Conservation (phyloP, 208 protist genomes). For the Borovskyia barvae region DNA sequence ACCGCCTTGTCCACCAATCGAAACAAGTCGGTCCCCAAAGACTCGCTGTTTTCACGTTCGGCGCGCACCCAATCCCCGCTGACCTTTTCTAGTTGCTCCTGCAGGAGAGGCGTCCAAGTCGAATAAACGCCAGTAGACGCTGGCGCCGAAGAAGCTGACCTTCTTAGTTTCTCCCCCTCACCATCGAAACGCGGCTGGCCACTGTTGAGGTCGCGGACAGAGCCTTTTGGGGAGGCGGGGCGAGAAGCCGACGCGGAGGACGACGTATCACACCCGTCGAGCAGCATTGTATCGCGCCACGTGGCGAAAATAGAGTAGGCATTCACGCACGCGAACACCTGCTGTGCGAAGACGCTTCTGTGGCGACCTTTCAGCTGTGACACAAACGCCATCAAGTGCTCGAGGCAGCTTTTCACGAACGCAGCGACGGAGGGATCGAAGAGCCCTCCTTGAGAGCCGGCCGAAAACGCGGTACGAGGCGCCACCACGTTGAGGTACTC, state of each 20-base stretch:
- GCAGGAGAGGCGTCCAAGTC: constrained; percentile 23
- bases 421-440: constrained; percentile 38
- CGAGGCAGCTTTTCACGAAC: constrained; percentile 31
- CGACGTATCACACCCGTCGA: neutral
- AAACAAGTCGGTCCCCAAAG: constrained; percentile 30
- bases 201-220: neutral
- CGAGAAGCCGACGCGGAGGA: neutral
- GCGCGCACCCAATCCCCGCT: constrained; percentile 36
- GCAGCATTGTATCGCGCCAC: constrained; percentile 34
- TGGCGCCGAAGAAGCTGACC: neutral
- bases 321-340: constrained; percentile 62
- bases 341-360: constrained; percentile 41
- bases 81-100: constrained; percentile 30
- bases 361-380: constrained; percentile 47
- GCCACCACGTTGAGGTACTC: constrained; percentile 64
- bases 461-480: constrained; percentile 40
- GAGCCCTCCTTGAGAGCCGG: constrained; percentile 9
- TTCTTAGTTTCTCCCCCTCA: neutral
- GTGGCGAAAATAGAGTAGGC: constrained; percentile 45
- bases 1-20: constrained; percentile 30
- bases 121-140: neutral
- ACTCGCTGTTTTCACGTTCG: constrained; percentile 22
- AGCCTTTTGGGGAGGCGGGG: neutral
- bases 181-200: neutral
- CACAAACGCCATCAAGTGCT: constrained; percentile 38